Base-by-base conservation (phyloP, 1,284 basidiomycete genomes). In the Cutaneotrichosporon arboriforme region DNA sequence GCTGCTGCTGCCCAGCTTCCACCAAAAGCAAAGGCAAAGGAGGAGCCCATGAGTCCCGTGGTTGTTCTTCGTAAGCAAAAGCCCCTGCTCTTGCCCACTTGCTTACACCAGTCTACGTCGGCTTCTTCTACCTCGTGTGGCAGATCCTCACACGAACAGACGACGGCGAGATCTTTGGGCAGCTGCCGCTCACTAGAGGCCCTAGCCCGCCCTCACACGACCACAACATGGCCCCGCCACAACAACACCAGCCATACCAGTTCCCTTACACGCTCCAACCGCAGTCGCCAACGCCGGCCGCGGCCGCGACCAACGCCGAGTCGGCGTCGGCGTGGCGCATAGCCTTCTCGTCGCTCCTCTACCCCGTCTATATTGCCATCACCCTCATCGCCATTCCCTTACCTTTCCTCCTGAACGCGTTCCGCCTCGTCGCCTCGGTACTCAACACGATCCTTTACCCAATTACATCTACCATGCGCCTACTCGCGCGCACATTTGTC, bases 91-190 rank as follows among this genome's bases (percentile, higher is more conserved):
- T 21, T 10, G 34, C 3, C 20, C 20, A 31, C 45, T 31, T 43
- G 22, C 54, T 34, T 17, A 52, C 49, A 13, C 9, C 54, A 74
- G 69, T 70, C 51, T 74, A 72, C 51, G 70, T 73, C 42, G 61
- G 68, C 12, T 65, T 59, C 45, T 56, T 69, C 55, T 73, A 70
- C 57, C 36, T 70, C 21, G 63, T 72, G 40, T 72, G 65, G 61
- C 70, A 72, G 46, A 68, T 73, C 48, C 62, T 73, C 12, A 71
- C 71, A 13, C 64, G 71, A 15, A 63, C 67, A 14, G 68, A 70
- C 52, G 70, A 72, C n/a, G 33, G 52, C 34, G 71, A 73, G 54
- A 66, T 69, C 45, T 64, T 73, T 31, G 43, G 34, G 17, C 26
- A 31, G 26, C 26, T 31, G 26, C 26, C 26, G 5, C 26, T 31